Percentiles rank a stretch among this genome's conserved stretches.
phyloP scores from a whole-genome alignment of 2,329 filamentous ascomycete genomes.

The Grosmannia penicillata region DNA sequence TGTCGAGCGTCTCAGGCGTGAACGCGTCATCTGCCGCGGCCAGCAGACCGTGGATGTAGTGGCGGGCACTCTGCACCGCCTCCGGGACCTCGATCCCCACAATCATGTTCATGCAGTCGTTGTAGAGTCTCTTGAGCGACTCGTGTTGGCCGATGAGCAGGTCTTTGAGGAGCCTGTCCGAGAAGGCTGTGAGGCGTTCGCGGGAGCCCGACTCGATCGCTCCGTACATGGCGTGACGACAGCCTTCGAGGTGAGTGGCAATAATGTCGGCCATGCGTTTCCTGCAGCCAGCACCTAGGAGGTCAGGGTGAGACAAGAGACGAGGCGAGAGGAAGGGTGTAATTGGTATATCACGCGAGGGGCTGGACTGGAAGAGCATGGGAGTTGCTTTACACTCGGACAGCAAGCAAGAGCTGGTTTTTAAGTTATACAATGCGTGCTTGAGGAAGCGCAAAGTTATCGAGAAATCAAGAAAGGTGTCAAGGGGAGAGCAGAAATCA shows the following conservation, averaged over 20 bases:
- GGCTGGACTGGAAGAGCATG: no score
- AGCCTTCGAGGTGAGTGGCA: slow-evolving; percentile 23
- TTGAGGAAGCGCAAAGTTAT: no score
- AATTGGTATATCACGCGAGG: no score
- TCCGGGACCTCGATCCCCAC: slow-evolving; percentile 18
- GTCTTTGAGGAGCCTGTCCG: slow-evolving; percentile 14
- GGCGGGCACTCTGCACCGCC: slow-evolving; percentile 1
- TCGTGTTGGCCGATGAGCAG: slow-evolving; percentile 31
- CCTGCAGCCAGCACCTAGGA: slow-evolving; percentile 24
- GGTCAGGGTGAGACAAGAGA: not conserved
- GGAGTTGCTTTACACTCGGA: no score
- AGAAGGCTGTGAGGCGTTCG: slow-evolving; percentile 22
- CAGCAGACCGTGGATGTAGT: slow-evolving; percentile 6
- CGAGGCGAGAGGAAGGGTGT: not conserved
- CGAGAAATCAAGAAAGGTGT: no score
- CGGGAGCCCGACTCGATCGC: slow-evolving; percentile 26
- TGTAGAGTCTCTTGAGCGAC: slow-evolving; percentile 34
- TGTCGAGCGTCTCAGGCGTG: not conserved
- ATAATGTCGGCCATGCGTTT: slow-evolving; percentile 37
- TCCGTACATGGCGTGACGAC: slow-evolving; percentile 32
- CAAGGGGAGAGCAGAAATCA: no score
- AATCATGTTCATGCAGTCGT: slow-evolving; percentile 37
- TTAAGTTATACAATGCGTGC: no score
- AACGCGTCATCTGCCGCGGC: slow-evolving; percentile 7
- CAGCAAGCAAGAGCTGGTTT: no score